Conservation (phyloP, 2,329 filamentous ascomycete genomes). For the Chrysoporthe puriensis region DNA sequence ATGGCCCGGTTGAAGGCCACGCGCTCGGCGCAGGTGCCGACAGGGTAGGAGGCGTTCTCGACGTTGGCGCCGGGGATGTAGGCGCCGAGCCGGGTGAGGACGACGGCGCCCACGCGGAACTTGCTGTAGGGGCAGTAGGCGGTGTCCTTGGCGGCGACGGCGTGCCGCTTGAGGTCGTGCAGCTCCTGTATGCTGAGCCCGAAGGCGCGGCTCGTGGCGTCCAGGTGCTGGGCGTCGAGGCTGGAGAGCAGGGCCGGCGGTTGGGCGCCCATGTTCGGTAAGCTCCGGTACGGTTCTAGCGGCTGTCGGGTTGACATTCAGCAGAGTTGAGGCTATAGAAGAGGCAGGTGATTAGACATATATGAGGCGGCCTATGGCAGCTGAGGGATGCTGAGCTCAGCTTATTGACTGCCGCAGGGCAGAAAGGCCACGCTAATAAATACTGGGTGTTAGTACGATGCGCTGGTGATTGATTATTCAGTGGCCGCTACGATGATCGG, state of each 20-base stretch:
- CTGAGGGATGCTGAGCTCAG: no score
- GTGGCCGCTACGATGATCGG: no score
- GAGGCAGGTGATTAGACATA: background rate
- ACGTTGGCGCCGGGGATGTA: conserved; percentile 81
- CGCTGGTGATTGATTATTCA: no score
- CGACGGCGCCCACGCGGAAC: conserved; percentile 85
- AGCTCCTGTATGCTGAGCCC: conserved; percentile 67
- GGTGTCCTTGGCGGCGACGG: conserved; percentile 71
- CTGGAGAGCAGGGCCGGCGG: conserved; percentile 33
- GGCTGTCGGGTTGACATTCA: background rate
- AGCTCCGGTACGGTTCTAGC: background rate
- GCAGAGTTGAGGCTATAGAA: background rate
- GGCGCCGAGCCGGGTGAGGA: conserved; percentile 58
- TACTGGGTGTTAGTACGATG: no score
- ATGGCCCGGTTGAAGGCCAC: conserved; percentile 86
- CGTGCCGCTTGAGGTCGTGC: conserved; percentile 61
- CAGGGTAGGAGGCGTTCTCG: conserved; percentile 91
- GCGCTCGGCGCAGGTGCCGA: conserved; percentile 93
- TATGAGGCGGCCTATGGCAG: no score
- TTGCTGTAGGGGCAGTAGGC: conserved; percentile 94
- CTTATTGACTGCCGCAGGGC: no score
- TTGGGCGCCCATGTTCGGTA: conserved; percentile 24
- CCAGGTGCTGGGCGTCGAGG: conserved; percentile 33
- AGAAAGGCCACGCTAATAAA: no score
- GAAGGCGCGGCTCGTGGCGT: conserved; percentile 43